A percentile compares a stretch with the other conserved stretches of the same genome.
Evolutionary conservation across 1,284 basidiomycete genomes (phyloP).

Genomic region (Sphagnurus paluster): DNA sequence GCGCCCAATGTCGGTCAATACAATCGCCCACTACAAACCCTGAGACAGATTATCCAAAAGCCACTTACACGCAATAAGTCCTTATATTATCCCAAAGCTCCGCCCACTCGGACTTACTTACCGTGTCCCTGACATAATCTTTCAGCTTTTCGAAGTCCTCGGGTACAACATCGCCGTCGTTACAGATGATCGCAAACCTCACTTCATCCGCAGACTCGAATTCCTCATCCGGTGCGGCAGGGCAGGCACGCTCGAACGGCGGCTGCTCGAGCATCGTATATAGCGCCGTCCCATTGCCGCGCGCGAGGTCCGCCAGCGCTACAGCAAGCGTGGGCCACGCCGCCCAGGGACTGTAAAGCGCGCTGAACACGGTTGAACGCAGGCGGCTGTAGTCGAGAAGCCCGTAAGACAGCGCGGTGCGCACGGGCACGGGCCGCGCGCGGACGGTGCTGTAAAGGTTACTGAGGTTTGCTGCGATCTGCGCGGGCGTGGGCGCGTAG

Average conservation of each 20-base stretch:
- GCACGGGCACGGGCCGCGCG: slow-evolving; percentile 21
- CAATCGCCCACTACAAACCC: neutral
- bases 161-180: slow-evolving; percentile 37
- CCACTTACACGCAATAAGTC: slow-evolving; percentile 31
- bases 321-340: slow-evolving; percentile 34
- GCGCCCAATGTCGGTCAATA: neutral
- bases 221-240: slow-evolving; percentile 11
- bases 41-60: neutral
- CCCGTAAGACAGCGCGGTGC: slow-evolving; percentile 18
- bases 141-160: slow-evolving; percentile 27
- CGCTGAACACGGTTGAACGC: slow-evolving; percentile 28
- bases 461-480: slow-evolving; percentile 26
- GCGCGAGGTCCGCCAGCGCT: slow-evolving; percentile 37
- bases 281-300: slow-evolving; percentile 31
- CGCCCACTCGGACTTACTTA: slow-evolving; percentile 29
- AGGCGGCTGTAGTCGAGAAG: slow-evolving; percentile 22
- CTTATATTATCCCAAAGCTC: slow-evolving; percentile 31
- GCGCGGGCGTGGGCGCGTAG: slow-evolving; percentile 23
- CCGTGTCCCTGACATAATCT: slow-evolving; percentile 28
- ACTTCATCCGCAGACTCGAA: slow-evolving; percentile 28
- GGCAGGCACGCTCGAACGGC: slow-evolving; percentile 32
- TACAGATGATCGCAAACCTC: slow-evolving; percentile 34
- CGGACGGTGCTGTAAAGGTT: slow-evolving; percentile 20
- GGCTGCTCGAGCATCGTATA: slow-evolving; percentile 24
- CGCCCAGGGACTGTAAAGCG: slow-evolving; percentile 36